These are phyloP conservation scores for Chlamydomonas reinhardtii DNA, from an alignment of 163 green algal genomes.

Conservation along the genomic window DNA sequence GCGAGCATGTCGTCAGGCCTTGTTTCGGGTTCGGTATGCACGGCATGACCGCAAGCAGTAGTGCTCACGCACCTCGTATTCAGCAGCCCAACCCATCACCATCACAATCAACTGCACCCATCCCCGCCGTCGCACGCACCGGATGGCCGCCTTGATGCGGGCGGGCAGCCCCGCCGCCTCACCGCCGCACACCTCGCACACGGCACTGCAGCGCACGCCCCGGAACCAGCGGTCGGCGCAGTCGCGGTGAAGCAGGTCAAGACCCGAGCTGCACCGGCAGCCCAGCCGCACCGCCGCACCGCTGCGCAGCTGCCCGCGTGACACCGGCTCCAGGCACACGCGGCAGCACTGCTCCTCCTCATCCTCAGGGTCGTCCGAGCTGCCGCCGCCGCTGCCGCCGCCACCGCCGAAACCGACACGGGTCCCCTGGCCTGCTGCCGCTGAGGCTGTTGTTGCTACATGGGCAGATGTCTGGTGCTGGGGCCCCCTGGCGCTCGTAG, in stretches of 20 bases:
- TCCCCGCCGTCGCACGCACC: neutral
- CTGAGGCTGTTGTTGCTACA: too few relatives aligned
- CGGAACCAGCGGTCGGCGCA: conserved; percentile 56
- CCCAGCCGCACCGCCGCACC: conserved; percentile 39
- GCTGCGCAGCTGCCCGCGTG: conserved; percentile 2
- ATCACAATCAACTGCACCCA: too few relatives aligned
- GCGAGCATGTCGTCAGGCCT: too few relatives aligned
- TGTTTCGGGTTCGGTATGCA: too few relatives aligned
- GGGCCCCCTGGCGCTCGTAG: too few relatives aligned
- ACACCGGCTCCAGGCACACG: conserved; percentile 51
- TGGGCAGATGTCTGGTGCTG: too few relatives aligned
- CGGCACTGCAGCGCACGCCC: conserved; percentile 14
- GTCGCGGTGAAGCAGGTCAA: conserved; percentile 47
- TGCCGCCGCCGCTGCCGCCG: too few relatives aligned
- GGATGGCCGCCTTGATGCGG: conserved; percentile 28
- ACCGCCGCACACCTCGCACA: conserved; percentile 53
- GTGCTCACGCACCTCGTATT: too few relatives aligned
- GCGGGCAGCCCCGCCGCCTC: conserved; percentile 28
- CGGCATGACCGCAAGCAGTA: too few relatives aligned
- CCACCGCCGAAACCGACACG: too few relatives aligned
- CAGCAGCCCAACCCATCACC: too few relatives aligned
- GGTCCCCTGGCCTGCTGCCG: too few relatives aligned
- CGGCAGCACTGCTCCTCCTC: conserved; percentile 44
- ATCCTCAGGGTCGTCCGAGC: neutral
- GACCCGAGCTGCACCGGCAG: conserved; percentile 52